Percentiles rank a stretch among this genome's conserved stretches.
phyloP scores from a whole-genome alignment of 345 rosid species.

The Aegle marmelos region DNA sequence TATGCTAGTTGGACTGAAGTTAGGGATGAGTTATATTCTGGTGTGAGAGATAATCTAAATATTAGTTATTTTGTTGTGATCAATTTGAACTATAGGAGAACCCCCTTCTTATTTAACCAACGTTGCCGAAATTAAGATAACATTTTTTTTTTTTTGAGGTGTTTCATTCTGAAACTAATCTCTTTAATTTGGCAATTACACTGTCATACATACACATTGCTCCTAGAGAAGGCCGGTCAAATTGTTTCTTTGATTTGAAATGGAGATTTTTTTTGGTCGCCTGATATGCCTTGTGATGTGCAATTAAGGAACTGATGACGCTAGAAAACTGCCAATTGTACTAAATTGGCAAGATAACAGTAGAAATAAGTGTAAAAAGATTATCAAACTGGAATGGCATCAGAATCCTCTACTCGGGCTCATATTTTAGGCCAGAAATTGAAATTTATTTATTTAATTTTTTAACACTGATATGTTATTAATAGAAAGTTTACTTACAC shows the following conservation, averaged over 20 bases:
- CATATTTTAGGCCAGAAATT: too few species aligned
- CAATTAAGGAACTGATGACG: neutral
- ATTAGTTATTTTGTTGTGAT: neutral
- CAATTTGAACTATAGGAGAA: neutral
- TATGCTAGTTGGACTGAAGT: neutral
- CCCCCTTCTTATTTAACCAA: neutral
- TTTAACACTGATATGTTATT: too few species aligned
- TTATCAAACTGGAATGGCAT: too few species aligned
- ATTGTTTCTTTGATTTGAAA: neutral
- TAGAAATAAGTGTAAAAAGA: too few species aligned
- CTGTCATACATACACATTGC: too few species aligned
- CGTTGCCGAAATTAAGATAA: neutral
- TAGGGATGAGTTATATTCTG: conserved; percentile 3
- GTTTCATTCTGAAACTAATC: neutral
- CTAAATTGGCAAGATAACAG: too few species aligned
- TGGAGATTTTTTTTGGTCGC: neutral
- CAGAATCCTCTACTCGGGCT: too few species aligned
- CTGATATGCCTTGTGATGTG: neutral
- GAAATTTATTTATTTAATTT: too few species aligned
- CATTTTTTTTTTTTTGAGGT: too few species aligned
- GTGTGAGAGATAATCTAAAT: neutral
- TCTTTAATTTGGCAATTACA: neutral
- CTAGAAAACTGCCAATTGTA: neutral
- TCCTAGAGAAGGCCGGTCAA: neutral
- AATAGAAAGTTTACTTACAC: too few species aligned